phyloP scores from a whole-genome alignment of 345 rosid genomes.

The Brassica carinata region DNA sequence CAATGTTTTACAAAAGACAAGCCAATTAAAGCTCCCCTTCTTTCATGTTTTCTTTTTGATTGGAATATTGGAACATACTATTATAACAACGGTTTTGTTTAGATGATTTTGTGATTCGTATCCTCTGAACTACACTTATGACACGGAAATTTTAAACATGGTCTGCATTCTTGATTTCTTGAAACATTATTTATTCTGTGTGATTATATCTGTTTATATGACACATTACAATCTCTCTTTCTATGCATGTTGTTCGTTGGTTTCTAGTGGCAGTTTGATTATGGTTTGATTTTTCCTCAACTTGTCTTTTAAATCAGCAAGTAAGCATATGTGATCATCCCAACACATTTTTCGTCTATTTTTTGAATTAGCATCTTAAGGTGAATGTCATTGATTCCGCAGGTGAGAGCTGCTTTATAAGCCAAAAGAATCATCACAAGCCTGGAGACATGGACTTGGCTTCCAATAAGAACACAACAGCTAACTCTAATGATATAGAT shows the following conservation, averaged over 20 bases:
- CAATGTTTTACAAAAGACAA: constrained; percentile 29
- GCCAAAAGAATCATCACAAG: neutral
- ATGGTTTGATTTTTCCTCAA: constrained; percentile 21
- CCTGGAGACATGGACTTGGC: constrained; percentile 37
- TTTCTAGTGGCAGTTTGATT: constrained; percentile 24
- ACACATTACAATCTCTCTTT: constrained; percentile 15
- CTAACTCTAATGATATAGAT: constrained; percentile 38
- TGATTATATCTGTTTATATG: neutral
- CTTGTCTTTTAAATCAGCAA: constrained; percentile 10
- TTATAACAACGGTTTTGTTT: neutral
- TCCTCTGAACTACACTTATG: constrained; percentile 17
- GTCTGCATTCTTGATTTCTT: constrained; percentile 29
- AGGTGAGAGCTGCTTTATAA: constrained; percentile 31
- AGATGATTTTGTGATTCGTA: constrained; percentile 1
- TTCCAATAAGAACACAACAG: constrained; percentile 30
- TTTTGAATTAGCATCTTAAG: neutral
- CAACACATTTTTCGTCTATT: constrained; percentile 4
- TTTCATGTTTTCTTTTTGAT: neutral
- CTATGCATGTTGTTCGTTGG: constrained; percentile 12
- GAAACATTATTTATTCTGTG: neutral
- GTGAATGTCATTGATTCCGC: neutral
- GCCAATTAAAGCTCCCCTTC: constrained; percentile 13
- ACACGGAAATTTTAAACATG: constrained; percentile 16
- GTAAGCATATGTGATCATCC: constrained; percentile 37
- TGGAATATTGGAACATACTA: constrained; percentile 4